Base-by-base conservation (phyloP, 768 basidiomycete genomes). In the Lentinus brumalis region DNA sequence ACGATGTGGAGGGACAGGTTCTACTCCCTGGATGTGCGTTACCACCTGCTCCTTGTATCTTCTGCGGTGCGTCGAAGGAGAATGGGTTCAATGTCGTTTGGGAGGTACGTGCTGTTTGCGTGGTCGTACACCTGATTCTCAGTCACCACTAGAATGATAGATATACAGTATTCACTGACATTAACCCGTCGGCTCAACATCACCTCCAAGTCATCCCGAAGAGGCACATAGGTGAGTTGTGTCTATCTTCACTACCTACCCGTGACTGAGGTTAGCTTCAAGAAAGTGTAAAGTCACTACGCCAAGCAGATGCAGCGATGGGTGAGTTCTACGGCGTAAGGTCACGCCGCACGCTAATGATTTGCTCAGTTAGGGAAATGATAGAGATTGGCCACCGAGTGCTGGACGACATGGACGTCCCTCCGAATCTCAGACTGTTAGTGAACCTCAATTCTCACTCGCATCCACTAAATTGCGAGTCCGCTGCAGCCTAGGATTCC, bases 401-500 rank as follows among this genome's bases (percentile, higher is more conserved):
- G 46, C 73, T 92, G 39, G 82, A 86, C 61, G 67, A 71, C 9
- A 70, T 82, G 26, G 74, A 77, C 10, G 73, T 84, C n/a, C 75
- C 77, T 7, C 59, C 63, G 12, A 56, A 70, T 45, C 74, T 76
- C 62, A 81, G 84, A 71, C 80, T 77, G 88, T 86, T 26, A 53
- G 67, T 69, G 38, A 18, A 14, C n/a, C 41, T 31, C 11, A 11
- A 38, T 3, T 5, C 1, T 18, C 10, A 41, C 26, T 10, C 29
- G 15, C 35, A 4, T 21, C 26, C 8, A 26, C 60, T 53, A 30
- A 53, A 18, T 30, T 5, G 21, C n/a, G 31, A 26, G 11, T 32
- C 21, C 8, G 10, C 45, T 31, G 4, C 57, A 91, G 91, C 62
- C 78, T 92, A 76, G 91, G 91, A 1, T 93, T 92, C 68, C 91